Percentiles rank a stretch among this genome's conserved stretches.
These are phyloP conservation scores for Fusarium denticulatum DNA, from an alignment of 2,329 filamentous ascomycete genomes.

Conservation along the genomic window DNA sequence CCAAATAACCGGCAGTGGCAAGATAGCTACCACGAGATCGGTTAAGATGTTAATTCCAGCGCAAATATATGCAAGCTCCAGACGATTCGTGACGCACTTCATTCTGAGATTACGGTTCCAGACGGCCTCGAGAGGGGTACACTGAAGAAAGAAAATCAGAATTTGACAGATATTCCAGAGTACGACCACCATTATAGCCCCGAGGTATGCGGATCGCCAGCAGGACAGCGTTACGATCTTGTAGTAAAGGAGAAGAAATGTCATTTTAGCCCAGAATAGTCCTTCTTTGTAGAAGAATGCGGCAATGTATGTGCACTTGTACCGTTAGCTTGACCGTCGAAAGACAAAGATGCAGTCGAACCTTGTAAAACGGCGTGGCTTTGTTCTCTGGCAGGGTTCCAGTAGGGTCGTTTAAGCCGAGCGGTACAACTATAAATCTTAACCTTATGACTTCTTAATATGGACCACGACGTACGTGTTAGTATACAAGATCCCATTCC, in stretches of 20 bases:
- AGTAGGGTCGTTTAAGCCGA: constrained; percentile 11
- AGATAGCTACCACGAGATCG: constrained; percentile 20
- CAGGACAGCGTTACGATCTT: constrained; percentile 16
- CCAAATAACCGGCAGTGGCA: constrained; percentile 29
- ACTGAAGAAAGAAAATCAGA: constrained; percentile 10
- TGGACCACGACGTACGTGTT: not conserved
- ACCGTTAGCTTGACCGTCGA: not conserved
- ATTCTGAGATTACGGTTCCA: constrained; percentile 14
- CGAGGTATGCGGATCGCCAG: constrained; percentile 6
- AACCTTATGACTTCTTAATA: not conserved
- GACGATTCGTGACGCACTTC: not conserved
- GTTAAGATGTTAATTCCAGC: constrained; percentile 22
- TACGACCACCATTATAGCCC: not conserved
- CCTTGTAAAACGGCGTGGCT: not conserved
- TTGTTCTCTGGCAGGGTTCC: not conserved
- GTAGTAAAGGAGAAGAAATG: constrained; percentile 32
- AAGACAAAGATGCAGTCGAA: not conserved
- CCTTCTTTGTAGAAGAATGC: constrained; percentile 11
- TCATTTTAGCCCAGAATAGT: constrained; percentile 17
- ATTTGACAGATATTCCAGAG: constrained; percentile 9
- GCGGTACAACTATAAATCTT: constrained; percentile 8
- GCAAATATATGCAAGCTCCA: not conserved
- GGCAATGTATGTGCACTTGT: constrained; percentile 21
- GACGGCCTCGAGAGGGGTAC: constrained; percentile 5
- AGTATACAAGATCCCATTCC: constrained; percentile 10